Base-by-base conservation (phyloP, 208 protist genomes). In the Leishmania lainsoni region DNA sequence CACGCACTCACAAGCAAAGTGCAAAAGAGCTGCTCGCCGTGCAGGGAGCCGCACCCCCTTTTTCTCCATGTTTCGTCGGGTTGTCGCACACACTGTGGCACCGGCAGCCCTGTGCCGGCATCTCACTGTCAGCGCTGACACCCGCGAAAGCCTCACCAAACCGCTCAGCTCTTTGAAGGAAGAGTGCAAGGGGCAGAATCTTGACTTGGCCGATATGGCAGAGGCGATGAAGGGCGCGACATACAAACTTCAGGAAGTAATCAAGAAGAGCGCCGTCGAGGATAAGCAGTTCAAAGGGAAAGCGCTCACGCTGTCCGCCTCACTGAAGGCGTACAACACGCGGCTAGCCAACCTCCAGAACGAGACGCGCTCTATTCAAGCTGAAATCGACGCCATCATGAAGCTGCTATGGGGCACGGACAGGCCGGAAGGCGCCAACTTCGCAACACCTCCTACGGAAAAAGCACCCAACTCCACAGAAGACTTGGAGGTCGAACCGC, bases 201-300 rank as follows among this genome's bases (percentile, higher is more conserved):
- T 98, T 22, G 95, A 98, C 81, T 80, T 98, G 26, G 92, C 88
- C 0, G 95, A 98, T 79, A 98, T 98, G 95, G 85, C 83, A 22
- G 95, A 97, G n/a, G 89, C 95, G 26, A 91, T 92, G 42, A 92
- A 92, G 48, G 85, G 86, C 0, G 93, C 88, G 9, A 81, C 89
- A 32, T 86, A 86, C 29, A 81, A 85, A 26, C 79, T 98, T 8
- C 91, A 96, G 69, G 91, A 97, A 12, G 85, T 78, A 1, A 61
- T 86, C 51, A 88, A 86, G 52, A 88, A 86, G 52, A 77, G 82
- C 22, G 80, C 79, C 1, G 59, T 96, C 1, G 90, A 94, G 0
- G 92, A 98, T 74, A 89, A 83, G 45, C 71, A 92, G 63, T 94
- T 96, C 79, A 95, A 91, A 70, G 92, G 90, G 6, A 96, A 97